Percentiles rank a stretch among this genome's conserved stretches.
These are phyloP conservation scores for Pyrenophora tritici-repentis DNA, from an alignment of 2,329 filamentous ascomycete species.

Conservation along the genomic window DNA sequence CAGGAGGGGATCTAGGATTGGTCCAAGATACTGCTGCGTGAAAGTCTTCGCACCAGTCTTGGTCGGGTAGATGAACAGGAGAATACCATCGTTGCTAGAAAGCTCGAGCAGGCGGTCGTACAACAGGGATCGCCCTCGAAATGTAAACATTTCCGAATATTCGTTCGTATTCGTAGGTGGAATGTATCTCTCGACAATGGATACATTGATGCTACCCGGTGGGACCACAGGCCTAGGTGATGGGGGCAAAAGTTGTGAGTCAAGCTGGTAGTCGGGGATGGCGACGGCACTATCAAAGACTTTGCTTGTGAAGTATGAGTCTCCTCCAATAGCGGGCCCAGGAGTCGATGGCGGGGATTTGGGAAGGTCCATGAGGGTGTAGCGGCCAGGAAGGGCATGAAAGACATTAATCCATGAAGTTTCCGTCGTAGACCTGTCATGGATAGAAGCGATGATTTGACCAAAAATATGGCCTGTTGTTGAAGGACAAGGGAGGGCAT, in stretches of 20 bases:
- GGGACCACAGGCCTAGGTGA: slow-evolving; percentile 64
- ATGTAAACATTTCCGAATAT: slow-evolving; percentile 62
- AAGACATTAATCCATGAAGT: slow-evolving; percentile 68
- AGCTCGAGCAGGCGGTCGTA: slow-evolving; percentile 66
- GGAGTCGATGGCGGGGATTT: slow-evolving; percentile 67
- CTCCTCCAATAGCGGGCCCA: slow-evolving; percentile 54
- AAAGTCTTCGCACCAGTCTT: slow-evolving; percentile 62
- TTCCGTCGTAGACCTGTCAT: slow-evolving; percentile 57
- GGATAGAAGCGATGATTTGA: slow-evolving; percentile 60
- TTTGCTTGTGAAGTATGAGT: slow-evolving; percentile 66
- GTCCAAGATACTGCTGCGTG: slow-evolving; percentile 63
- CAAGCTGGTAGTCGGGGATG: slow-evolving; percentile 63
- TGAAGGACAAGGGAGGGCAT: slow-evolving; percentile 63
- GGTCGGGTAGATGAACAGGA: slow-evolving; percentile 68
- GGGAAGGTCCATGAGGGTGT: slow-evolving; percentile 65
- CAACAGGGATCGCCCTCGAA: slow-evolving; percentile 59
- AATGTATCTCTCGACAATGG: slow-evolving; percentile 68
- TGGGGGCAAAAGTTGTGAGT: slow-evolving; percentile 55
- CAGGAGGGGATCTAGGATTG: slow-evolving; percentile 65
- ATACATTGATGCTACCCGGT: slow-evolving; percentile 63
- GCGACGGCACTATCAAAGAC: slow-evolving; percentile 66
- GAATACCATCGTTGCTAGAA: slow-evolving; percentile 60
- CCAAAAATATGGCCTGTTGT: slow-evolving; percentile 58
- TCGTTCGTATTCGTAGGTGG: slow-evolving; percentile 64
- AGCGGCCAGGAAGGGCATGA: slow-evolving; percentile 66